Percentiles rank a stretch among this genome's conserved stretches.
Conservation (phyloP, 768 basidiomycete genomes). For the Boletus coccyginus region DNA sequence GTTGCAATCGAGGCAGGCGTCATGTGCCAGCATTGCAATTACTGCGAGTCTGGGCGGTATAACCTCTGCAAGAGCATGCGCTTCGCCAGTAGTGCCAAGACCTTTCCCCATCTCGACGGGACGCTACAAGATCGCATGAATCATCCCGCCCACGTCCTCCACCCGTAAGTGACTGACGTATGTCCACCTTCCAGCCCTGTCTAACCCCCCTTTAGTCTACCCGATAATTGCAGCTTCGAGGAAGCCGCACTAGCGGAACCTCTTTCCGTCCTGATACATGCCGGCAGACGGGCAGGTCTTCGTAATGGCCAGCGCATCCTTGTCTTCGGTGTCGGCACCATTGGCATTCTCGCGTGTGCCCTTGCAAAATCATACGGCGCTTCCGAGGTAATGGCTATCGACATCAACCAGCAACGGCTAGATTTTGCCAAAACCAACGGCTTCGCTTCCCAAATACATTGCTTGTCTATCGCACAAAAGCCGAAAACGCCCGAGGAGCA, state of each 20-base stretch:
- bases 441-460: conserved; percentile 73
- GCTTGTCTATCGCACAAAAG: conserved; percentile 51
- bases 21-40: conserved; percentile 74
- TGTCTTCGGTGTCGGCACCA: conserved; percentile 90
- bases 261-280: conserved; percentile 83
- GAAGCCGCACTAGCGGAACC: conserved; percentile 91
- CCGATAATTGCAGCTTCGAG: conserved; percentile 72
- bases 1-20: conserved; percentile 95
- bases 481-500: conserved; percentile 55
- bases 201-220: conserved; percentile 49
- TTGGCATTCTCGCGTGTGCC: conserved; percentile 86
- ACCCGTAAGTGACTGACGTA: conserved; percentile 61
- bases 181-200: neutral
- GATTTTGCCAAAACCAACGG: conserved; percentile 74
- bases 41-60: conserved; percentile 76
- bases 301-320: conserved; percentile 66
- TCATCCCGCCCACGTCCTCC: conserved; percentile 82
- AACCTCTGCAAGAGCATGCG: conserved; percentile 91
- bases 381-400: conserved; percentile 68
- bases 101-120: conserved; percentile 90
- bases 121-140: conserved; percentile 87
- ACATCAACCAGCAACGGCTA: conserved; percentile 82
- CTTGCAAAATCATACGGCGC: conserved; percentile 74
- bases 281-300: conserved; percentile 45
- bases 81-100: conserved; percentile 87